Base-by-base conservation (phyloP, 148 eudicot genomes). In the Silene conica region DNA sequence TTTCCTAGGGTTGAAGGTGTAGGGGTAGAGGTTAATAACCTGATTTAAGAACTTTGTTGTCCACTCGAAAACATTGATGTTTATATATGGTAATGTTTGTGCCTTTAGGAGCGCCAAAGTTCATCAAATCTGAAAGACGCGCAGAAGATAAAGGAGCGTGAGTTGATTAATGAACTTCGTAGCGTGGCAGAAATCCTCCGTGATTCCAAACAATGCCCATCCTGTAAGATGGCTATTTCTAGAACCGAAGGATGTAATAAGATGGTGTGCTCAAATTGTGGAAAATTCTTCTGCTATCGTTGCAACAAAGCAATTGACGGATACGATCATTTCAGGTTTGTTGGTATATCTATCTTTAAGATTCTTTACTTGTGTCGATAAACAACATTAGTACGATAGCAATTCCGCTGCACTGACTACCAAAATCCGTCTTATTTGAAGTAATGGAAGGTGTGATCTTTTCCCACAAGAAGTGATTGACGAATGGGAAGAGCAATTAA, bases 151-250 rank as follows among this genome's bases (percentile, higher is more conserved):
- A 89, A 78, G 50, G 97, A 87, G 81, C 79, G 77, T 12, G 93
- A 88, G 63, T 83, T 91, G 91, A 94, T 94, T 21, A 86, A 91
- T 74, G 91, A 94, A 80, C 43, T 94, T 52, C 95, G 84, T 60
- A 94, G 93, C 66, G 77, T 89, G 43, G 83, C 74, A 82, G 97
- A 94, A 76, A 84, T 89, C 52, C 78, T 84, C 21, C 85, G 91
- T 50, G 86, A 82, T 80, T 86, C 98, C 31, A 95, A 89, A 77
- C 97, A 83, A 62, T 95, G 98, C 73, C 97, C 98, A 70, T 79
- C 92, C 58, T 95, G 98, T 79, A 92, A 92, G 78, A 87, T 92
- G 84, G 98, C 97, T 54, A 95, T 95, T 77, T 92, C 97, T 28
- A 83, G 87, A 80, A 89, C 82, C 57, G 97, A 89, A 70, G 98